A percentile compares a stretch with the other conserved stretches of the same genome.
These are phyloP conservation scores for Candida berthetii DNA, from an alignment of 805 yeast species.

Conservation along the genomic window DNA sequence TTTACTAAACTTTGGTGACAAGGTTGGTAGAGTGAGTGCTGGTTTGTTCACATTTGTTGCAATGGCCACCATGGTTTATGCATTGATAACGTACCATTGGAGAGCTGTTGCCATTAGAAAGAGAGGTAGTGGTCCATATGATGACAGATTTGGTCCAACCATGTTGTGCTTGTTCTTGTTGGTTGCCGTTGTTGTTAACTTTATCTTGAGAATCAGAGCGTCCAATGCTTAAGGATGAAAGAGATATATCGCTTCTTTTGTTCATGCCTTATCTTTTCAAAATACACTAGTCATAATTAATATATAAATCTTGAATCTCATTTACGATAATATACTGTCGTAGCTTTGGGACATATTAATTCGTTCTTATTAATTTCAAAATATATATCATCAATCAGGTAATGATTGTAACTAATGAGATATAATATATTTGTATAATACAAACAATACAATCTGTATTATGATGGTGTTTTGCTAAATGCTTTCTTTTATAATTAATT, in stretches of 20 bases:
- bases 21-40: slow-evolving; percentile 87
- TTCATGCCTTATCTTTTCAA: no score
- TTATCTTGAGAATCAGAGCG: slow-evolving; percentile 54
- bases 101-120: slow-evolving; percentile 97
- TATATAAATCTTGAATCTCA: no score
- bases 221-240: slow-evolving; percentile 12
- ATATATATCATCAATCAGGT: no score
- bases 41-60: slow-evolving; percentile 93
- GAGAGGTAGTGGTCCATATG: slow-evolving; percentile 99
- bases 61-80: slow-evolving; percentile 96
- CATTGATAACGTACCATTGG: slow-evolving; percentile 96
- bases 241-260: slow-evolving; percentile 8
- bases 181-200: slow-evolving; percentile 91
- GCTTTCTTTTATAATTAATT: no score
- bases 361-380: no score
- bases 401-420: no score
- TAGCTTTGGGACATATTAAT: no score
- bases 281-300: no score
- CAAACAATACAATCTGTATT: no score
- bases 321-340: not conserved
- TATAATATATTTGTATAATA: no score
- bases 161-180: slow-evolving; percentile 90
- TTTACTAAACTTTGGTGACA: slow-evolving; percentile 91
- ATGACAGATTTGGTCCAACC: slow-evolving; percentile 97
- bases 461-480: no score